Percentiles rank a stretch among this genome's conserved stretches.
These are phyloP conservation scores for Cryptococcus wingfieldii DNA, from an alignment of 1,284 basidiomycete genomes.

Conservation along the genomic window DNA sequence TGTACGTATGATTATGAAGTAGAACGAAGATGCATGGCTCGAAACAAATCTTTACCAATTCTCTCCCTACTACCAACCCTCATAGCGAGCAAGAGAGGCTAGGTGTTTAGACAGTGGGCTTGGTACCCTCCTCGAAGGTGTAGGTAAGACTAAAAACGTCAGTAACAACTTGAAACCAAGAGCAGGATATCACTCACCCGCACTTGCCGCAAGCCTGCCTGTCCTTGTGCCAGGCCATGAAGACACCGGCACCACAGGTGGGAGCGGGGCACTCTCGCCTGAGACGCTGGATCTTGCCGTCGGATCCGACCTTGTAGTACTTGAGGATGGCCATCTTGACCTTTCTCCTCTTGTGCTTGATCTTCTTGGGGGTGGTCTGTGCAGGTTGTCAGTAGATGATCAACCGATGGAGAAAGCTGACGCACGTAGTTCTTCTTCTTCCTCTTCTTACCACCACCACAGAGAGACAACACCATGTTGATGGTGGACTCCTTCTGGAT, in stretches of 20 bases:
- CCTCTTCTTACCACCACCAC: constrained; percentile 88
- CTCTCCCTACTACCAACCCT: not conserved
- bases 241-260: constrained; percentile 91
- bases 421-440: constrained; percentile 96
- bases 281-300: constrained; percentile 99
- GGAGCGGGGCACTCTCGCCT: constrained; percentile 80
- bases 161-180: not conserved
- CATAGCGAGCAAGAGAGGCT: not conserved
- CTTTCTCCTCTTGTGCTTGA: constrained; percentile 99
- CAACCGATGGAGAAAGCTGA: not conserved
- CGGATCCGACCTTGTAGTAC: constrained; percentile 98
- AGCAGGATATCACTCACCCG: constrained; percentile 47
- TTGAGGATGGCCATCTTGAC: constrained; percentile 98
- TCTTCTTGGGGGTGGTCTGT: constrained; percentile 95
- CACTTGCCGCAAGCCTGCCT: constrained; percentile 96
- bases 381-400: not conserved
- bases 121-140: constrained; percentile 63
- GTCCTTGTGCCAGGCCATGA: constrained; percentile 94
- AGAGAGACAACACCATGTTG: constrained; percentile 84
- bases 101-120: constrained; percentile 34
- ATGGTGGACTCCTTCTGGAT: constrained; percentile 96
- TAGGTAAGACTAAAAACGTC: constrained; percentile 60
- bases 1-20: no score
- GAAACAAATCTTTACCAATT: not conserved
- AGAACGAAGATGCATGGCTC: not conserved